Conservation (phyloP, 768 basidiomycete genomes). For the Termitomyces titanicus region DNA sequence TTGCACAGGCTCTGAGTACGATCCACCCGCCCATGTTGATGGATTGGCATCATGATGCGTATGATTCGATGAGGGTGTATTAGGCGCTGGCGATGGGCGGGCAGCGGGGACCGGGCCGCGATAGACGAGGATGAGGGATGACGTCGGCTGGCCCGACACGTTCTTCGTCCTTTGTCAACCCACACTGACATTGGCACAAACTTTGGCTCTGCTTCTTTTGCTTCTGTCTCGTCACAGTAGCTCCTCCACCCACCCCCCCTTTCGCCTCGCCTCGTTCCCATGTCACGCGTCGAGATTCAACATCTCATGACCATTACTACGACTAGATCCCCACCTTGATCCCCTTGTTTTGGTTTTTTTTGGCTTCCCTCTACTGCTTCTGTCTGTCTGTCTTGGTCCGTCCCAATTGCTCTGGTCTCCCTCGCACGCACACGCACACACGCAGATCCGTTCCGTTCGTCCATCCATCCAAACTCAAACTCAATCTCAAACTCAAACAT, state of each 20-base stretch:
- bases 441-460: not conserved
- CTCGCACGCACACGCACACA: not conserved
- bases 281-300: slow-evolving; percentile 5
- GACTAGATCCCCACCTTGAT: too few relatives aligned
- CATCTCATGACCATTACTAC: slow-evolving; percentile 5
- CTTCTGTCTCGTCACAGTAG: not conserved
- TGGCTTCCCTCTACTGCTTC: not conserved
- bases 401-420: not conserved
- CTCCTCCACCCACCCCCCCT: not conserved
- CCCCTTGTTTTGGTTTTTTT: not conserved
- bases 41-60: slow-evolving; percentile 18
- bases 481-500: not conserved
- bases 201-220: not conserved
- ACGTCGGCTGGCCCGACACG: not conserved
- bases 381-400: not conserved
- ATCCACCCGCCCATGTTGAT: slow-evolving; percentile 23
- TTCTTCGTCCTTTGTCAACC: too few relatives aligned
- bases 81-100: not conserved
- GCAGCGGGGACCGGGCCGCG: too few relatives aligned
- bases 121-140: too few relatives aligned
- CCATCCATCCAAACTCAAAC: not conserved
- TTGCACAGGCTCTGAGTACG: slow-evolving; percentile 1
- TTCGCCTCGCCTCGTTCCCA: not conserved
- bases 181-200: not conserved
- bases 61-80: slow-evolving; percentile 22